These are phyloP conservation scores for Jamesozyma jinghongensis DNA, from an alignment of 805 yeast genomes.

Conservation along the genomic window DNA sequence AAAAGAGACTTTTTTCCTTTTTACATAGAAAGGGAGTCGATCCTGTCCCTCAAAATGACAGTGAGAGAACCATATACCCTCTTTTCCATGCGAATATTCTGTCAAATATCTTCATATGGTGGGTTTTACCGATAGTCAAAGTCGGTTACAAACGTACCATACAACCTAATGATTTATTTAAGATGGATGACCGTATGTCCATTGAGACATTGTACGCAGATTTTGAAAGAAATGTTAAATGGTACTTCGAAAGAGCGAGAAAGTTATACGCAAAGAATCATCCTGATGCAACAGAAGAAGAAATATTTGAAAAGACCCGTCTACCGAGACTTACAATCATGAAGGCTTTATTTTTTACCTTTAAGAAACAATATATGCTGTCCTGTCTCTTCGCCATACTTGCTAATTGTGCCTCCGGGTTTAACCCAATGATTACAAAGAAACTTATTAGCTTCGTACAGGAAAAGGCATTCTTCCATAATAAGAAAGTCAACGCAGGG, in stretches of 20 bases:
- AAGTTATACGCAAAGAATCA: slow-evolving; percentile 24
- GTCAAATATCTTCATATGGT: slow-evolving; percentile 47
- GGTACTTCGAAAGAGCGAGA: slow-evolving; percentile 29
- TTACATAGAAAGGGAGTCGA: slow-evolving; percentile 40
- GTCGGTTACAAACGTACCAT: slow-evolving; percentile 68
- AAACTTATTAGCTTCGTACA: slow-evolving; percentile 58
- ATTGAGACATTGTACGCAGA: slow-evolving; percentile 34
- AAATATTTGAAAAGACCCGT: slow-evolving; percentile 28
- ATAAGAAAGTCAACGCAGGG: slow-evolving; percentile 44
- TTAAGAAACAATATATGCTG: slow-evolving; percentile 37
- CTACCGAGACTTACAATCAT: slow-evolving; percentile 32
- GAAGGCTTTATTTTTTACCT: slow-evolving; percentile 40
- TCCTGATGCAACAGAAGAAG: slow-evolving; percentile 33
- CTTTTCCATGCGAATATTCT: slow-evolving; percentile 36
- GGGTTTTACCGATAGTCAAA: slow-evolving; percentile 55
- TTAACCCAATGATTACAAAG: slow-evolving; percentile 60
- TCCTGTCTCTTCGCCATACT: slow-evolving; percentile 38
- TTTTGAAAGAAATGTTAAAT: slow-evolving; percentile 32
- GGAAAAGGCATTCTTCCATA: slow-evolving; percentile 36
- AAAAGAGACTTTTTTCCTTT: slow-evolving; percentile 44
- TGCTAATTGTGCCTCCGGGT: slow-evolving; percentile 41
- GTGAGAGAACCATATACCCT: slow-evolving; percentile 45
- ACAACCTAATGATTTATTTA: slow-evolving; percentile 51
- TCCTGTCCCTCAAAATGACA: slow-evolving; percentile 37
- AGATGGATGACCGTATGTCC: slow-evolving; percentile 35